Evolutionary conservation across 345 rosid genomes (phyloP), one percentile per base, ranked within the genome.

Genomic region (Syzygium aromaticum): DNA sequence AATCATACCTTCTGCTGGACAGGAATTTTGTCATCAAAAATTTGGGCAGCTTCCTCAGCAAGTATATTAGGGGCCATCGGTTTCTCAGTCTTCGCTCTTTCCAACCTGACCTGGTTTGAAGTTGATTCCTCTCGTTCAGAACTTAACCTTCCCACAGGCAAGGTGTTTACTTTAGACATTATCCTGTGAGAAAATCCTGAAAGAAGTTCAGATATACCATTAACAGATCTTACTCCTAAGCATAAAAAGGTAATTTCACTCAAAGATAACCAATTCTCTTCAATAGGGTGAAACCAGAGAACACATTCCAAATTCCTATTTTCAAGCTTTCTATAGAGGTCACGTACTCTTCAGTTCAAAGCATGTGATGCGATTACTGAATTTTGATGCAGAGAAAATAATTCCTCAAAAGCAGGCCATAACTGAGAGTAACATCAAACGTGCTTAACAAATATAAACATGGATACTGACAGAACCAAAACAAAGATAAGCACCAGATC

Each of bases 1-100:
- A 57, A 80, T 11, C 38, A 61, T 93, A 97, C 99, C 98, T 92
- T 97, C 93, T 93, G 90, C 91, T 94, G 93, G 30, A 88, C 94
- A 61, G 99, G 90, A 86, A 97, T 90, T 87, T 89, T 97, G 86
- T 93, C 92, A 90, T 95, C 94, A 88, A 93, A 96, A 63, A 97
- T 94, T 91, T 94, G 93, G 22, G 96, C 98, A 38, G 99, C 98
- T 87, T 96, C 98, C 88, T 92, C 91, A 28, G 96, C 94, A 88
- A 93, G 95, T 86, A 98, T 88, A 91, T 90, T 94, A 38, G 86
- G 92, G 89, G 87, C 91, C 87, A 90, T 93, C n/a, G 86, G 94
- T 87, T 90, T 91, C 91, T 95, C 98, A 27, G 96, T 94, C 94
- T 94, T 98, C 46, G 98, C 93, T 91, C 93, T 96, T 87, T 89